Conservation (phyloP, 768 basidiomycete genomes). For the Lentinula detonsa region DNA sequence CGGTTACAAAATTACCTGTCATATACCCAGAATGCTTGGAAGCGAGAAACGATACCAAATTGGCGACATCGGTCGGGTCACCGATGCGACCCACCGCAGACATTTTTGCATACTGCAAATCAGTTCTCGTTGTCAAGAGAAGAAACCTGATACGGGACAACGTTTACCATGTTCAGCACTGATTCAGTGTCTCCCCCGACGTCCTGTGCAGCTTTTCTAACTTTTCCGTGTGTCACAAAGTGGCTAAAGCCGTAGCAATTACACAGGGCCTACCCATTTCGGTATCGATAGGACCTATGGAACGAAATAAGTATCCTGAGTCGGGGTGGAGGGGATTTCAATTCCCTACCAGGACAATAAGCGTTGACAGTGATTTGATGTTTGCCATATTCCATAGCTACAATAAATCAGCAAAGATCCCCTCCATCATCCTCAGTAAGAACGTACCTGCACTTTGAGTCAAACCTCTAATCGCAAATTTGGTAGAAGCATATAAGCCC, state of each 20-base stretch:
- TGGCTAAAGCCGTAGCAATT: not conserved
- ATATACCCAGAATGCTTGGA: slow-evolving; percentile 21
- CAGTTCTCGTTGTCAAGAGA: not conserved
- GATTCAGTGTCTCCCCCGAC: not conserved
- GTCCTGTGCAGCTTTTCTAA: not conserved
- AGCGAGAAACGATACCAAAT: slow-evolving; percentile 25
- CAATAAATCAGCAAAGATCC: no score
- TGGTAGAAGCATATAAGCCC: slow-evolving; percentile 22
- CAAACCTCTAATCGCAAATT: slow-evolving; percentile 32
- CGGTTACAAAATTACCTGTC: slow-evolving; percentile 15
- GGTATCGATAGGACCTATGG: slow-evolving; percentile 9
- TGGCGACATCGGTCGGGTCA: slow-evolving; percentile 18
- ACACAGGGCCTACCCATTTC: slow-evolving; percentile 7
- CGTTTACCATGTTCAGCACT: not conserved
- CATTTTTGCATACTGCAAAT: slow-evolving; percentile 8
- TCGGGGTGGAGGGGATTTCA: no score
- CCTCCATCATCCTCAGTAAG: not conserved
- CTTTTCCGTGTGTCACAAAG: not conserved
- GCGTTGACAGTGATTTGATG: slow-evolving; percentile 13
- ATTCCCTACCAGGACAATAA: slow-evolving; percentile 8
- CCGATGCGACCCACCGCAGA: slow-evolving; percentile 15
- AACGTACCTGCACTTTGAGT: slow-evolving; percentile 21
- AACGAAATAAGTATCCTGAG: not conserved
- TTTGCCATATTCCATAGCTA: slow-evolving; percentile 10
- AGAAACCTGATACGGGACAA: not conserved